These are phyloP conservation scores for Hemerocallis citrina DNA, from an alignment of 106 monocot genomes.

Conservation along the genomic window DNA sequence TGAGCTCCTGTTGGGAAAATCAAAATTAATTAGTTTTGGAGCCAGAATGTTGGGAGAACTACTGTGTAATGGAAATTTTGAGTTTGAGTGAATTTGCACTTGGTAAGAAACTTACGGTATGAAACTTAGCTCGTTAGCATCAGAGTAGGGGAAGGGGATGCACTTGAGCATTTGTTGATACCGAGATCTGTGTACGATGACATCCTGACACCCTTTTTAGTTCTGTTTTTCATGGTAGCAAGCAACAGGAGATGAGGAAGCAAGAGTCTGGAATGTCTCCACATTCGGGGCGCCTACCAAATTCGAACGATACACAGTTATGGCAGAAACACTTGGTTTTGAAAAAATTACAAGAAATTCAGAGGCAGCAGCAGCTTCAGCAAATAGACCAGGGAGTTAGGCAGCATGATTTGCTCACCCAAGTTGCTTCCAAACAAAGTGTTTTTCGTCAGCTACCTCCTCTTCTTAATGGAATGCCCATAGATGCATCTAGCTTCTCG, in stretches of 20 bases:
- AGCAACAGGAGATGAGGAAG: constrained; percentile 17
- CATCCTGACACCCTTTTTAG: constrained; percentile 2
- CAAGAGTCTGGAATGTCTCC: constrained; percentile 24
- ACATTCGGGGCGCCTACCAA: constrained; percentile 26
- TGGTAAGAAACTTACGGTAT: constrained; percentile 8
- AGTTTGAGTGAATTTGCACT: neutral
- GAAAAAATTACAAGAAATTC: constrained; percentile 54
- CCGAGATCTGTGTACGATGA: constrained; percentile 10
- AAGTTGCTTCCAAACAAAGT: constrained; percentile 23
- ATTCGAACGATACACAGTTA: constrained; percentile 33
- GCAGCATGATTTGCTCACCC: constrained; percentile 35
- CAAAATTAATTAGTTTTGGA: neutral
- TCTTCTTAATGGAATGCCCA: constrained; percentile 36
- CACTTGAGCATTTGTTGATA: constrained; percentile 12
- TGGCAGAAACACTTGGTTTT: constrained; percentile 49
- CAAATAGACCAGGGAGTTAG: constrained; percentile 40
- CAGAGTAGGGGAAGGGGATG: constrained; percentile 2
- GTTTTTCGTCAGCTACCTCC: constrained; percentile 19
- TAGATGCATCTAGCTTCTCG: constrained; percentile 20
- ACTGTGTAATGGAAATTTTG: neutral
- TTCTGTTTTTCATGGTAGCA: constrained; percentile 15
- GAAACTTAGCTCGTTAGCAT: constrained; percentile 4
- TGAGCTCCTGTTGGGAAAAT: neutral
- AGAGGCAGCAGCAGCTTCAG: constrained; percentile 59
- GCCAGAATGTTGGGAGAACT: neutral